These are phyloP conservation scores for Arthrobotrys sinensis DNA, from an alignment of 2,329 filamentous ascomycete genomes.

Conservation along the genomic window DNA sequence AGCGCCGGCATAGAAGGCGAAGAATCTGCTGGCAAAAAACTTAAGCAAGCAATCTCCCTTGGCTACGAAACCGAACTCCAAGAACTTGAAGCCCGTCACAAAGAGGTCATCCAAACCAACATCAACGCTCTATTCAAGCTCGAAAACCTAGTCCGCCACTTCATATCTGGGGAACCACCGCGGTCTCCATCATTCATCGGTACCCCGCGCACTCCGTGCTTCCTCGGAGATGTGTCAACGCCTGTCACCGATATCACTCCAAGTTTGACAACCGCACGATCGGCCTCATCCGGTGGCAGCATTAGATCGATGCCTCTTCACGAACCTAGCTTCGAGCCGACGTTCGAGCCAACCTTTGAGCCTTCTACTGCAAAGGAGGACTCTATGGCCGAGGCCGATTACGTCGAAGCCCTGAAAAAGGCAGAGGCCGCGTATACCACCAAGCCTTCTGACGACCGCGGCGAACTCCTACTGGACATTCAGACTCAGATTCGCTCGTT, in stretches of 20 bases:
- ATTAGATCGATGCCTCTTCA: conserved; percentile 54
- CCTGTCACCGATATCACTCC: conserved; percentile 51
- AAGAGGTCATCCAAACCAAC: conserved; percentile 59
- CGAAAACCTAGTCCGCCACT: conserved; percentile 56
- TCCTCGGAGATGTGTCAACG: conserved; percentile 53
- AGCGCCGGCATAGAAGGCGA: conserved; percentile 53
- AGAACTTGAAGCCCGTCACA: conserved; percentile 58
- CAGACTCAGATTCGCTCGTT: conserved; percentile 54
- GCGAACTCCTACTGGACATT: conserved; percentile 45
- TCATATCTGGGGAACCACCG: conserved; percentile 40
- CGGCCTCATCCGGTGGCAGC: conserved; percentile 53
- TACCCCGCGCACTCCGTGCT: conserved; percentile 55
- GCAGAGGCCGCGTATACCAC: conserved; percentile 40
- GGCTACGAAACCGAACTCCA: conserved; percentile 55
- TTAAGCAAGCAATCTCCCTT: conserved; percentile 48
- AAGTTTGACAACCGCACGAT: conserved; percentile 53
- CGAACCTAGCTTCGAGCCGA: conserved; percentile 53
- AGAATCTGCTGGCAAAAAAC: conserved; percentile 43
- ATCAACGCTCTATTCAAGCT: conserved; percentile 56
- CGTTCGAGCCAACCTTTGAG: conserved; percentile 53
- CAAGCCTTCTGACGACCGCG: conserved; percentile 50
- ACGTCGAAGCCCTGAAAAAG: conserved; percentile 52
- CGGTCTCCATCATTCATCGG: conserved; percentile 56
- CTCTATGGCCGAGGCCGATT: conserved; percentile 53
- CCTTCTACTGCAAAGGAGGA: conserved; percentile 34